Evolutionary conservation across 2,329 filamentous ascomycete genomes (phyloP), one percentile per base, ranked within the genome.

Genomic region (Penicillium griseofulvum): DNA sequence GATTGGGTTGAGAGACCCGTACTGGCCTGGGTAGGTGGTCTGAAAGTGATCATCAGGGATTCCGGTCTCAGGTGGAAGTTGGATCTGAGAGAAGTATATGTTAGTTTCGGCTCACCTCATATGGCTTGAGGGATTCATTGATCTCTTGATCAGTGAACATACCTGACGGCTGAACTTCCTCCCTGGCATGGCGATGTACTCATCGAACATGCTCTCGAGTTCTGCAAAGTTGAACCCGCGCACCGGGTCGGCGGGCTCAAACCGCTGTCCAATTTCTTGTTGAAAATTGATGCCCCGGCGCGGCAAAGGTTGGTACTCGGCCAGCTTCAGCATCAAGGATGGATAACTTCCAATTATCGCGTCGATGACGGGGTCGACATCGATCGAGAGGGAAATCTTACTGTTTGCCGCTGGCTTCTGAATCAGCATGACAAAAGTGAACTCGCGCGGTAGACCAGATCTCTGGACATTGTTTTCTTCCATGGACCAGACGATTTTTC

Each of bases 381-480:
- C 73, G 10, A 80, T 65, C 2, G 67, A 70, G 50, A 80, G 66
- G 1, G 56, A 52, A 11, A 79, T 60, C 5, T 71, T 69, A 54
- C 72, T 74, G 24, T 74, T 65, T n/a, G 71, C 64, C 8, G 71
- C 63, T 6, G 75, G 76, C 54, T 79, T 79, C 49, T 78, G 73
- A 10, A 81, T 67, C 6, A 81, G 64, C 68, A 81, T 73, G 16
- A 79, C 78, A 59, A 81, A 81, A 3, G 79, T 80, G 47, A 81
- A 80, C 54, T 81, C 79, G 9, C 79, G 72, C 10, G 79, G 79
- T 5, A 81, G 64, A 2, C 79, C 79, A 5, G 77, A 78, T 24
- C 74, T 71, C 58, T 81, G 78, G 9, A 81, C 65, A 36, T 63
- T 58, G 53, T 81, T 81, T 50, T 81, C 79, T 51, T 79, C 76